Conservation (phyloP, 352 stramenopile species). For the Globisporangium paddicum region DNA sequence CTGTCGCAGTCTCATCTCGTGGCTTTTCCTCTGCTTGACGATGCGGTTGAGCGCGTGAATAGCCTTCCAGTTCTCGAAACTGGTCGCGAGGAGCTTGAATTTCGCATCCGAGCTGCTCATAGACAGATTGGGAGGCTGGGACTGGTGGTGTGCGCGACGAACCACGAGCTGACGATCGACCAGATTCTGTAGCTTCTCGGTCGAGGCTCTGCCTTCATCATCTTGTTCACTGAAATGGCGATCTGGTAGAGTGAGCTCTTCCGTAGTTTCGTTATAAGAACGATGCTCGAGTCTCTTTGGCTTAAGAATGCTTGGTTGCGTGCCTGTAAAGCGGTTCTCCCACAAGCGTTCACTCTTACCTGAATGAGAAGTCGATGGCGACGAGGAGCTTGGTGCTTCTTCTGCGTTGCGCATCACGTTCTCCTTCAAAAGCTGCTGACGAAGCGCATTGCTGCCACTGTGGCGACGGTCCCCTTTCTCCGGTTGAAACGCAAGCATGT, state of each 20-base stretch:
- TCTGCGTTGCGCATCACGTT: conserved; percentile 9
- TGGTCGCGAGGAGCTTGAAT: conserved; percentile 27
- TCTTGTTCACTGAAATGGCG: not conserved
- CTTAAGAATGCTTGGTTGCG: not conserved
- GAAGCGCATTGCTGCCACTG: not conserved
- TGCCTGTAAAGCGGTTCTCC: not conserved
- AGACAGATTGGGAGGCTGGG: not conserved
- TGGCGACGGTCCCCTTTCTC: not conserved
- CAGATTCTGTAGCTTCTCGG: not conserved
- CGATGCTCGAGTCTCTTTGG: not conserved
- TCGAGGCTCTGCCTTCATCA: not conserved
- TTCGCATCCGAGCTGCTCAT: not conserved
- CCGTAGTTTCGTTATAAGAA: conserved; percentile 1
- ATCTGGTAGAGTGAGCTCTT: not conserved
- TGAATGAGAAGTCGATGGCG: not conserved
- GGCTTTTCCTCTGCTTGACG: conserved; percentile 18
- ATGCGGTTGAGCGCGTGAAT: conserved; percentile 28
- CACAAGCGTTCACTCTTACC: not conserved
- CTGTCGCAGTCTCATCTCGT: conserved; percentile 20
- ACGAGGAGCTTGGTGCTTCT: not conserved
- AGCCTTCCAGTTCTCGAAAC: conserved; percentile 45
- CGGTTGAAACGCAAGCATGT: conserved; percentile 27
- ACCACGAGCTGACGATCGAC: not conserved
- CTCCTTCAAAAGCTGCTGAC: conserved; percentile 7
- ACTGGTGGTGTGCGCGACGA: not conserved